Evolutionary conservation across 306 rosid genomes (phyloP).

Genomic region (Vigna radiata): DNA sequence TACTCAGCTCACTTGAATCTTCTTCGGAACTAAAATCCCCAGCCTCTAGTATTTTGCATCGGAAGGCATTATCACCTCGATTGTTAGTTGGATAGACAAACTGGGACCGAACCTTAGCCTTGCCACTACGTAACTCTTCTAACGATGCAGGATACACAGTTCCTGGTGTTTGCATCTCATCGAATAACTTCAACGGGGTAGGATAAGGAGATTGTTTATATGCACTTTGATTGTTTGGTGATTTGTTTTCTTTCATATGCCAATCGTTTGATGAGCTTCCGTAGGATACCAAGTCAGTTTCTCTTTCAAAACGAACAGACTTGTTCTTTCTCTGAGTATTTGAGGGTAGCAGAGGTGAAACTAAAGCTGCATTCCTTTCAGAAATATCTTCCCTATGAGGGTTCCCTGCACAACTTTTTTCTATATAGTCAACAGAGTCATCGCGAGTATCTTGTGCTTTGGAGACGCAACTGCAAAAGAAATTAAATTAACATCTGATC

Average conservation of each 20-base stretch:
- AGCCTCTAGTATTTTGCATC: conserved; percentile 54
- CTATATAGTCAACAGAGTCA: conserved; percentile 38
- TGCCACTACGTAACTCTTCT: conserved; percentile 60
- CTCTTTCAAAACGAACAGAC: conserved; percentile 82
- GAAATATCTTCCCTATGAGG: conserved; percentile 33
- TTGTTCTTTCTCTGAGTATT: conserved; percentile 60
- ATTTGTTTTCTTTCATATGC: conserved; percentile 45
- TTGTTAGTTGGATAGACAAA: conserved; percentile 62
- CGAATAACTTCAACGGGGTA: conserved; percentile 81
- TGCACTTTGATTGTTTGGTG: conserved; percentile 60
- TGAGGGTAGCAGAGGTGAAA: conserved; percentile 54
- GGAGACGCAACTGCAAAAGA: conserved; percentile 49
- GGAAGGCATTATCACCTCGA: conserved; percentile 53
- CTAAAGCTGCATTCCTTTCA: conserved; percentile 51
- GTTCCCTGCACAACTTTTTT: conserved; percentile 41
- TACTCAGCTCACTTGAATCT: conserved; percentile 56
- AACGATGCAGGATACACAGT: conserved; percentile 75
- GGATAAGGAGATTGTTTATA: conserved; percentile 68
- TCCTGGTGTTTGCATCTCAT: conserved; percentile 96
- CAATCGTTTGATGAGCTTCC: conserved; percentile 62
- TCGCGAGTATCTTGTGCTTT: conserved; percentile 34
- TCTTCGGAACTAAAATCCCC: conserved; percentile 54
- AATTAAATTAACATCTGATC: conserved; percentile 25
- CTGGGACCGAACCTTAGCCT: conserved; percentile 70
- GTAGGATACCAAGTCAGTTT: conserved; percentile 52